Base-by-base conservation (phyloP, 345 rosid species). In the Syzygium oleosum region DNA sequence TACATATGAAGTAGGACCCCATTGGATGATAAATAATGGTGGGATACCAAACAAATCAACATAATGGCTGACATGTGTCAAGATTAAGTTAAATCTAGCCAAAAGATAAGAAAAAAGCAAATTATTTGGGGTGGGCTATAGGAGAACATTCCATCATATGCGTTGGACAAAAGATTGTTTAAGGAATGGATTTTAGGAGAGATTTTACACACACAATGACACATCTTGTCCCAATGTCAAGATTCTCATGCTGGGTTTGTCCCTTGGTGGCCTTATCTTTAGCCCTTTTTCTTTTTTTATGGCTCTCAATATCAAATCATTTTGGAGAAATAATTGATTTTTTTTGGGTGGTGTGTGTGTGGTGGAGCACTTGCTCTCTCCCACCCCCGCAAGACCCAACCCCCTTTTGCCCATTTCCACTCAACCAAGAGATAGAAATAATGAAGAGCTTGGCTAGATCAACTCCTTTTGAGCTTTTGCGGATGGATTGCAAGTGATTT, bases 201-300 rank as follows among this genome's bases (percentile, higher is more conserved):
- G 83, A 73, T 73, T 38, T 73, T 22, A 73, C 63, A 52, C 12
- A 10, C 83, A 38, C 34, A 31, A 73, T 73, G 9, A 73, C 83
- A 73, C 83, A 21, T 19, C 83, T 34, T 65, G 61, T 38, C 85
- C 84, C 29, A 49, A 31, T n/a, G 89, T 88, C 89, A 88, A 88
- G 89, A 88, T 88, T 85, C 84, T 85, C 89, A 85, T 88, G 87
- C 89, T n/a, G 73, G 53, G 46, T 84, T 79, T 88, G 88, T 86
- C 65, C 85, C 87, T 14, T 84, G 89, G 89, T 53, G 84, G 84
- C 23, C 89, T 52, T 84, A 51, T 15, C 34, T 54, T 31, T 46
- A 73, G 21, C 22, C 63, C 88, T 56, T 52, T 65, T 38, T 87
- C 31, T 29, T 41, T 29, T 41, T 52, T 22, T 51, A 31, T 61